Evolutionary conservation across 768 basidiomycete species (phyloP), one percentile per base, ranked within the genome.

Genomic region (Agaricus subrufescens): DNA sequence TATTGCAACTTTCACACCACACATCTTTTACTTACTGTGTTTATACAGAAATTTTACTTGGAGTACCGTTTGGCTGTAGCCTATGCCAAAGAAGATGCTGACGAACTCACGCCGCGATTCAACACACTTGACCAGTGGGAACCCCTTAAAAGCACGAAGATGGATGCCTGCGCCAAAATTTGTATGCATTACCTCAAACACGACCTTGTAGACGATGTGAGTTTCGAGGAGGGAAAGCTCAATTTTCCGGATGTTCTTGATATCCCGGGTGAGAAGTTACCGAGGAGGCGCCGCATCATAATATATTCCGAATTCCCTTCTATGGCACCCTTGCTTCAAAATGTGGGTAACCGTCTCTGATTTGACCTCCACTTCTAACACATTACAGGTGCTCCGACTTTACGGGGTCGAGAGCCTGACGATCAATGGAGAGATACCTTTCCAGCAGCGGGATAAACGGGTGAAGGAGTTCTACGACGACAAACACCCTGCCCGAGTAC

Each of bases 231-330:
- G 15, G 49, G 56, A 2, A 4, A 11, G 15, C 27, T 23, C 1
- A 31, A 45, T 14, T 57, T 57, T 26, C 40, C 26, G 4, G 4
- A 11, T n/a, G 25, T 46, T 5, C 3, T 31, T 45, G 15, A 27
- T 23, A 27, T 44, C n/a, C 3, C 9, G 1, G 3, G 14, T 3
- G 19, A 26, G 19, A 15, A 53, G 9, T 1, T 7, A n/a, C 10
- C 10, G 11, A 27, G 6, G 47, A 50, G 19, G 19, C 19, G 19
- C 19, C 49, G 50, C 26, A 57, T 62, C 43, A 39, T 62, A 8
- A 54, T 62, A 15, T 62, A 59, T 46, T 19, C 55, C 3, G 62
- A 65, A 46, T 66, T 65, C 29, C 45, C 62, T 1, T 63, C 60
- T 0, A 58, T 62, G 53, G 52, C 50, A 0, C 56, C 54, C 0